These are phyloP conservation scores for Yamadazyma aaseri DNA, from an alignment of 1,139 yeast species.

Conservation along the genomic window DNA sequence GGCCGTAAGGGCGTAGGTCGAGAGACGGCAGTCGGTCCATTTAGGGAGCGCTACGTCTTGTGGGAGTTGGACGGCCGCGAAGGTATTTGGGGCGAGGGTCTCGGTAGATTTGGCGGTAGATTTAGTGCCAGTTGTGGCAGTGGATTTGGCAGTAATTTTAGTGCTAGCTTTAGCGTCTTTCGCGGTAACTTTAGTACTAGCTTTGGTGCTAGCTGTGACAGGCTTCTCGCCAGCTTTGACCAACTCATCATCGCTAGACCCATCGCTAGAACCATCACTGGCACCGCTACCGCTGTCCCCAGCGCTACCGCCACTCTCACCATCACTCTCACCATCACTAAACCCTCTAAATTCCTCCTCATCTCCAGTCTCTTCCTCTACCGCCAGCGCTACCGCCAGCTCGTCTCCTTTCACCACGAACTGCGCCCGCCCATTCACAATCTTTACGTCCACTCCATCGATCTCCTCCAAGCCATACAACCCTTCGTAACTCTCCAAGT, in stretches of 20 bases:
- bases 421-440: slow-evolving; percentile 62
- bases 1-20: slow-evolving; percentile 58
- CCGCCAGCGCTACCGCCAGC: slow-evolving; percentile 14
- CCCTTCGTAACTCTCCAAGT: slow-evolving; percentile 84
- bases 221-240: background rate
- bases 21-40: slow-evolving; percentile 47
- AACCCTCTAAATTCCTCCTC: slow-evolving; percentile 9
- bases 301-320: slow-evolving; percentile 24
- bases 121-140: background rate
- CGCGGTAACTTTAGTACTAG: slow-evolving; percentile 12
- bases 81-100: slow-evolving; percentile 21
- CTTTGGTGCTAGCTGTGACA: too few relatives aligned
- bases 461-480: slow-evolving; percentile 91
- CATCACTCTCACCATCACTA: slow-evolving; percentile 23
- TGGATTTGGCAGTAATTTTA: slow-evolving; percentile 1
- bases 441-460: slow-evolving; percentile 83
- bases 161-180: slow-evolving; percentile 8
- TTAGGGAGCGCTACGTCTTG: slow-evolving; percentile 51
- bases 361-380: slow-evolving; percentile 12
- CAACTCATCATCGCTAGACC: slow-evolving; percentile 6
- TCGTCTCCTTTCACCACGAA: slow-evolving; percentile 43
- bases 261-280: slow-evolving; percentile 10
- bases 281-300: slow-evolving; percentile 8
- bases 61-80: slow-evolving; percentile 31
- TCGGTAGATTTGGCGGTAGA: background rate